Base-by-base conservation (phyloP, 805 yeast genomes). In the Yarrowia hollandica region DNA sequence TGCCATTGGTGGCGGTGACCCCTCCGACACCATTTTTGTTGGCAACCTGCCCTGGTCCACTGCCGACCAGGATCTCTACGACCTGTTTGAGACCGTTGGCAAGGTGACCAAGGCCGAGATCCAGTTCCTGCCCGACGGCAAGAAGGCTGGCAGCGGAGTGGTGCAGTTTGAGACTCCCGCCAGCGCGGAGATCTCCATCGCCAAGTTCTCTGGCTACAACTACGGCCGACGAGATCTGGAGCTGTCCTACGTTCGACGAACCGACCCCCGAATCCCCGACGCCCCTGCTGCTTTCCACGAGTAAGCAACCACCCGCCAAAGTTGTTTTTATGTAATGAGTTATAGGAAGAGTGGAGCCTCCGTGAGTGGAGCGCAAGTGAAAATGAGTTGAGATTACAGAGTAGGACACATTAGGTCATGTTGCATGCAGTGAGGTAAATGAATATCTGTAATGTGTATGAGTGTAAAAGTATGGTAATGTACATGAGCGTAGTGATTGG, bases 31-130 rank as follows among this genome's bases (percentile, higher is more conserved):
- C 19, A 79, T 92, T 42, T 86, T 74, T 68, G 90, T 87, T 19
- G 79, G 78, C 42, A 92, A 92, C 75, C 76, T 92, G 68, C 98
- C 98, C 26, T 89, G 82, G 78, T 85, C 90, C 56, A 91, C 97
- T n/a, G 82, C 90, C 28, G 84, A 85, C 64, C 84, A 85, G 60
- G 97, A 92, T 72, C 79, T 92, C 64, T 82, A 77, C 64, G 97
- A 91, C 64, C 78, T 92, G 61, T 91, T 91, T 70, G 92, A 86
- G 69, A 85, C 92, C 33, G 82, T 90, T 59, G 96, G 96, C 19
- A 75, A 80, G 50, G 89, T 92, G 15, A 75, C 72, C 37, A 79
- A 79, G 39, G 96, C 97, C 18, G 96, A 89, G 70, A 77, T 92
- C 62, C 88, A 84, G 70, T 80, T 71, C 66, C 79, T 79, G 63